phyloP scores from a whole-genome alignment of 768 basidiomycete genomes.

The Boletus bicolor region DNA sequence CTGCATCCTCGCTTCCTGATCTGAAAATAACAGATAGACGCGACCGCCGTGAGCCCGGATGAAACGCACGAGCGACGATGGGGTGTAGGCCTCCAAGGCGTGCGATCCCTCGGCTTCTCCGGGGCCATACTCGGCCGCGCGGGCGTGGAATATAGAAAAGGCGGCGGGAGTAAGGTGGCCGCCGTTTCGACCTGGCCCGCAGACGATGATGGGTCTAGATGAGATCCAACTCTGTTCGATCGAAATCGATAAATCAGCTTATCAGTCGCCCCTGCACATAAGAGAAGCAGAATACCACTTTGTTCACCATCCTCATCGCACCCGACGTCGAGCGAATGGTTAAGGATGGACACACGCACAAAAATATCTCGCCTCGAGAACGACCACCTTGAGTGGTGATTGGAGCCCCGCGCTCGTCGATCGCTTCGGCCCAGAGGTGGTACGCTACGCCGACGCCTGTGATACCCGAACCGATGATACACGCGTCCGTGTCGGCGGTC shows the following conservation, averaged over 20 bases:
- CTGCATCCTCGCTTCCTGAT: constrained; percentile 48
- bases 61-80: constrained; percentile 45
- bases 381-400: constrained; percentile 46
- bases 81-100: constrained; percentile 56
- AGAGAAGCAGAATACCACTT: neutral
- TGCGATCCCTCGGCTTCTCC: constrained; percentile 55
- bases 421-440: constrained; percentile 49
- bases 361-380: constrained; percentile 85
- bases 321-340: neutral
- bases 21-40: constrained; percentile 46
- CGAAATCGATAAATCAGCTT: constrained; percentile 1
- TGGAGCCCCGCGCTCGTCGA: neutral
- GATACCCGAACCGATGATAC: constrained; percentile 78
- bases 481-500: constrained; percentile 63
- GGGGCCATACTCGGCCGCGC: constrained; percentile 40
- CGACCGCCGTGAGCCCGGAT: constrained; percentile 48
- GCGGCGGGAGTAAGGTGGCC: constrained; percentile 62
- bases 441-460: constrained; percentile 75
- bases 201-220: neutral
- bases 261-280: constrained; percentile 80
- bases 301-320: neutral
- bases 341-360: constrained; percentile 48
- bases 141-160: constrained; percentile 44
- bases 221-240: neutral
- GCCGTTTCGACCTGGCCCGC: constrained; percentile 63